Percentiles rank a stretch among this genome's conserved stretches.
Conservation (phyloP, 257 asterid genomes). For the Ilex asprella region DNA sequence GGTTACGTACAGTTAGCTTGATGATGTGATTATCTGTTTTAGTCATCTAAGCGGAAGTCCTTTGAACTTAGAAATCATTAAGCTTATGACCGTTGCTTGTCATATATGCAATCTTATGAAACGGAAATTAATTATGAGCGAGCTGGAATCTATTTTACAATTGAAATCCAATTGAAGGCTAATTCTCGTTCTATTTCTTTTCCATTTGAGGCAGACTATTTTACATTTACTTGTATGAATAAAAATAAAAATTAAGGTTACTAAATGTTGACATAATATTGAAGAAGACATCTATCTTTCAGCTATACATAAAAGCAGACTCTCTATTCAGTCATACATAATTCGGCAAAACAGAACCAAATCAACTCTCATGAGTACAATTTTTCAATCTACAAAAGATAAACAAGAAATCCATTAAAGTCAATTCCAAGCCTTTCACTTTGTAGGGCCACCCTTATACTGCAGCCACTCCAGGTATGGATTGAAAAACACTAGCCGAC, state of each 20-base stretch:
- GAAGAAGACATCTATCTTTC: neutral
- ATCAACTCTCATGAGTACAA: too few relatives aligned
- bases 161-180: too few relatives aligned
- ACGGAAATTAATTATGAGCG: neutral
- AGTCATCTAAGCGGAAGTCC: slow-evolving; percentile 75
- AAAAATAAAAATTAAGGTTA: neutral
- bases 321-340: neutral
- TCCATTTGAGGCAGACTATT: neutral
- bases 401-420: too few relatives aligned
- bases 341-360: neutral
- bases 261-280: neutral
- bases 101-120: slow-evolving; percentile 59
- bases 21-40: slow-evolving; percentile 88
- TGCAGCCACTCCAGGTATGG: too few relatives aligned
- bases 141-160: neutral
- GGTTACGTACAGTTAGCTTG: slow-evolving; percentile 63
- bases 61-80: slow-evolving; percentile 59
- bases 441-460: too few relatives aligned
- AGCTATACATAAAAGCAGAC: neutral
- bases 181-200: neutral
- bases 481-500: too few relatives aligned
- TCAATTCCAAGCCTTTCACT: too few relatives aligned
- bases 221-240: neutral
- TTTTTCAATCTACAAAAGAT: too few relatives aligned
- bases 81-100: slow-evolving; percentile 67